phyloP scores from a whole-genome alignment of 129 eudicot genomes.

The Ambrosia artemisiifolia region DNA sequence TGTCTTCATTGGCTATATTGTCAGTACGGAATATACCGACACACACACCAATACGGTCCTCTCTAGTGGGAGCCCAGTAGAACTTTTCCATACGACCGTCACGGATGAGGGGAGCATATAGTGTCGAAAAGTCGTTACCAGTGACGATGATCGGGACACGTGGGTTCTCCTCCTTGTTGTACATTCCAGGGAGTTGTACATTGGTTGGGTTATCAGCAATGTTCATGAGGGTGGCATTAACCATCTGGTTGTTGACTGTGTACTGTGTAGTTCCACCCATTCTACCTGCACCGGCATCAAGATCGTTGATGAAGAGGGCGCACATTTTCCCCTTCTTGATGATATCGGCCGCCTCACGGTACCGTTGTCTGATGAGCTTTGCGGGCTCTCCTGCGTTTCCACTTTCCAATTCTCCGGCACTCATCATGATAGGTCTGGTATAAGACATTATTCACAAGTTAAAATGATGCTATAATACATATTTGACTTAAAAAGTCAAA shows the following conservation, averaged over 20 bases:
- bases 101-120: conserved; percentile 96
- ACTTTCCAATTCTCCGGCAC: conserved; percentile 98
- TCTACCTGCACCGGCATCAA: conserved; percentile 96
- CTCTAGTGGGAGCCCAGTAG: conserved; percentile 99
- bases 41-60: conserved; percentile 93
- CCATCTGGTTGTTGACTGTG: conserved; percentile 99
- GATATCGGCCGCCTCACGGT: conserved; percentile 89
- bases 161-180: conserved; percentile 94
- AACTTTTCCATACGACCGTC: conserved; percentile 99
- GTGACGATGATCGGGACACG: conserved; percentile 94
- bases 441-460: conserved; percentile 12
- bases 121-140: conserved; percentile 92
- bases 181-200: conserved; percentile 97
- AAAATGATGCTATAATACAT: background rate
- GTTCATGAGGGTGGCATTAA: conserved; percentile 98
- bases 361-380: conserved; percentile 82
- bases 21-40: conserved; percentile 76
- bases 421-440: conserved; percentile 94
- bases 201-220: conserved; percentile 95
- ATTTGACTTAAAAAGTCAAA: background rate
- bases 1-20: conserved; percentile 37
- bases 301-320: conserved; percentile 91
- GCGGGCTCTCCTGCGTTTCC: conserved; percentile 99
- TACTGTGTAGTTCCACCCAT: conserved; percentile 98
- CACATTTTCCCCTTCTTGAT: conserved; percentile 97